Evolutionary conservation across 2,329 filamentous ascomycete genomes (phyloP).

Genomic region (Cordyceps farinosa): DNA sequence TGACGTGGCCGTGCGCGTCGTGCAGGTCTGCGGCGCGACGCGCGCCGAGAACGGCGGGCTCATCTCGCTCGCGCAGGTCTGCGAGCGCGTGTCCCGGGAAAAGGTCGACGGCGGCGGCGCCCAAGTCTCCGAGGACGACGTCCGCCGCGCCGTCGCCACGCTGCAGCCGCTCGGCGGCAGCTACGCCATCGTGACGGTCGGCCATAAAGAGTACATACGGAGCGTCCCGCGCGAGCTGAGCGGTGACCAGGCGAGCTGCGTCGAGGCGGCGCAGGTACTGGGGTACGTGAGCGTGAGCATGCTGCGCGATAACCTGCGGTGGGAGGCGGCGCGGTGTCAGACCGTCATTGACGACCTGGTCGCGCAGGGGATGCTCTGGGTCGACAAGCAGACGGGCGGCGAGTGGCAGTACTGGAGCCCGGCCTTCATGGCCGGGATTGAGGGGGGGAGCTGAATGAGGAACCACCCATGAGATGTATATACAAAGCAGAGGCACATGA

Average conservation of each 20-base stretch:
- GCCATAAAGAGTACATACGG: slow-evolving; percentile 80
- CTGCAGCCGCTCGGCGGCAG: slow-evolving; percentile 83
- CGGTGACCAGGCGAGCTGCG: slow-evolving; percentile 84
- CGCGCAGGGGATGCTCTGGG: slow-evolving; percentile 87
- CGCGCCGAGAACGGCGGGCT: slow-evolving; percentile 88
- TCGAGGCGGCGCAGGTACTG: slow-evolving; percentile 85
- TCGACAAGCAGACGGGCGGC: slow-evolving; percentile 71
- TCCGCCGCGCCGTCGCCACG: slow-evolving; percentile 82
- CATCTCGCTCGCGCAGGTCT: slow-evolving; percentile 78
- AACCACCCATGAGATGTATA: neutral
- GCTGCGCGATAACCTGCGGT: slow-evolving; percentile 79
- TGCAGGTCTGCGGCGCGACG: slow-evolving; percentile 86
- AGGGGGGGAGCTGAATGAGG: slow-evolving; percentile 17
- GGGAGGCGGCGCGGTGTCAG: slow-evolving; percentile 79
- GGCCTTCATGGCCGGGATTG: slow-evolving; percentile 60
- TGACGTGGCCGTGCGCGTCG: slow-evolving; percentile 90
- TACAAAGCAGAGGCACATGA: neutral
- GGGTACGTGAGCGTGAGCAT: slow-evolving; percentile 89
- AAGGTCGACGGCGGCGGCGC: slow-evolving; percentile 65
- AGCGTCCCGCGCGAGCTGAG: slow-evolving; percentile 94
- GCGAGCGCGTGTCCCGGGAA: slow-evolving; percentile 68
- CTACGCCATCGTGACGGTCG: slow-evolving; percentile 80
- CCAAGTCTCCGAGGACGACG: slow-evolving; percentile 84
- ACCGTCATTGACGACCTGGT: slow-evolving; percentile 90
- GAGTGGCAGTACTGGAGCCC: slow-evolving; percentile 96